A percentile compares a stretch with the other conserved stretches of the same genome.
Conservation (phyloP, 257 asterid genomes). For the Plectranthus barbatus region DNA sequence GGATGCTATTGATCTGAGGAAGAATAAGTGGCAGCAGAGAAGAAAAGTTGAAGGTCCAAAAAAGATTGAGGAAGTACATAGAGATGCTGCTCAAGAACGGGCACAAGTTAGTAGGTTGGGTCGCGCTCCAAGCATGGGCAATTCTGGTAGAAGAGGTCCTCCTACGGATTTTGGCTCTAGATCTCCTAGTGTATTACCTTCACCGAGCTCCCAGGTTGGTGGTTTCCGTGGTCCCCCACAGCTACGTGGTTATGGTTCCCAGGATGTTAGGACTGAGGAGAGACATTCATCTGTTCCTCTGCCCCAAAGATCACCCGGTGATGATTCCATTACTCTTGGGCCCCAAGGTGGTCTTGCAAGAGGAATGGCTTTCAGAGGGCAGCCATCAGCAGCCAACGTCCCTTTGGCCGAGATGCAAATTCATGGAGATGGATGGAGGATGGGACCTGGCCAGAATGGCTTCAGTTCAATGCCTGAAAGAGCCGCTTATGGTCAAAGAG, state of each 20-base stretch:
- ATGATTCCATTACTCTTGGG: slow-evolving; percentile 67
- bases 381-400: slow-evolving; percentile 35
- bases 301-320: slow-evolving; percentile 61
- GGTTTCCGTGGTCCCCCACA: slow-evolving; percentile 50
- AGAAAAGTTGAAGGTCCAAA: slow-evolving; percentile 91
- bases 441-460: slow-evolving; percentile 50
- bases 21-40: slow-evolving; percentile 89
- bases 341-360: slow-evolving; percentile 95
- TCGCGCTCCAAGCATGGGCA: slow-evolving; percentile 58
- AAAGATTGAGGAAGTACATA: slow-evolving; percentile 80
- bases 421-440: slow-evolving; percentile 43
- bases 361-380: slow-evolving; percentile 84
- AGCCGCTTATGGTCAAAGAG: slow-evolving; percentile 47
- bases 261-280: slow-evolving; percentile 57
- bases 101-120: slow-evolving; percentile 58
- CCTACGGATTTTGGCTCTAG: slow-evolving; percentile 59
- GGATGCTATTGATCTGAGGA: slow-evolving; percentile 79
- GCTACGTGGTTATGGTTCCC: slow-evolving; percentile 56
- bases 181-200: slow-evolving; percentile 43
- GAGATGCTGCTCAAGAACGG: slow-evolving; percentile 91
- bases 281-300: slow-evolving; percentile 59
- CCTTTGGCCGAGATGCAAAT: slow-evolving; percentile 31
- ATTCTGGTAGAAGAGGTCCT: slow-evolving; percentile 53
- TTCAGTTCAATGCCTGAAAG: slow-evolving; percentile 49
- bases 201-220: slow-evolving; percentile 51